Evolutionary conservation across 371 early-diverging fungal species (phyloP).

Genomic region (Mycotypha africana): DNA sequence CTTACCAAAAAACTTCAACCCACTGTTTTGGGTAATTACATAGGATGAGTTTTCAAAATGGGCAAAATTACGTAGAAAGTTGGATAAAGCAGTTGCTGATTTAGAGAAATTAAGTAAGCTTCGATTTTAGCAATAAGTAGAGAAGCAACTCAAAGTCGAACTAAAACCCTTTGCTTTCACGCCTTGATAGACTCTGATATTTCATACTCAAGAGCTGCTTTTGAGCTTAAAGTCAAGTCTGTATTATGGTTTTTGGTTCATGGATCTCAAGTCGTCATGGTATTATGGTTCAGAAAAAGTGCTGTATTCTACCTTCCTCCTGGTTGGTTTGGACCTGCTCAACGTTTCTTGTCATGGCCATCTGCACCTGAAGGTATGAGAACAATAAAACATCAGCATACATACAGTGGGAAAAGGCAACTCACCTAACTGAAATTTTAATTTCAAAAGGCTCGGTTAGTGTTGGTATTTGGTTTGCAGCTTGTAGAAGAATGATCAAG

Average conservation of each 20-base stretch:
- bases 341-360: slow-evolving; percentile 67
- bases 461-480: slow-evolving; percentile 67
- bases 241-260: slow-evolving; percentile 67
- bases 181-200: slow-evolving; percentile 61
- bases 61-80: slow-evolving; percentile 85
- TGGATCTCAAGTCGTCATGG: slow-evolving; percentile 63
- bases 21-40: not conserved
- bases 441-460: slow-evolving; percentile 59
- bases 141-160: too few species aligned
- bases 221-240: slow-evolving; percentile 74
- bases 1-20: not conserved
- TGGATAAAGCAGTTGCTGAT: slow-evolving; percentile 67
- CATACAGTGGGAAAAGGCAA: too few species aligned
- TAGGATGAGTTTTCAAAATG: slow-evolving; percentile 93
- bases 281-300: slow-evolving; percentile 61
- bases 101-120: slow-evolving; percentile 59
- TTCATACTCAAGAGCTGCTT: slow-evolving; percentile 61
- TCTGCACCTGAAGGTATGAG: slow-evolving; percentile 72
- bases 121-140: not conserved
- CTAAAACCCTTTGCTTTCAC: too few species aligned
- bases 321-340: slow-evolving; percentile 82
- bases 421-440: too few species aligned
- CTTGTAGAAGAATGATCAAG: slow-evolving; percentile 55
- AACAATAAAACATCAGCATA: too few species aligned
- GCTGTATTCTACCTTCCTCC: slow-evolving; percentile 81